A percentile compares a stretch with the other conserved stretches of the same genome.
These are phyloP conservation scores for Jamesozyma lodderae DNA, from an alignment of 805 yeast species.

Conservation along the genomic window DNA sequence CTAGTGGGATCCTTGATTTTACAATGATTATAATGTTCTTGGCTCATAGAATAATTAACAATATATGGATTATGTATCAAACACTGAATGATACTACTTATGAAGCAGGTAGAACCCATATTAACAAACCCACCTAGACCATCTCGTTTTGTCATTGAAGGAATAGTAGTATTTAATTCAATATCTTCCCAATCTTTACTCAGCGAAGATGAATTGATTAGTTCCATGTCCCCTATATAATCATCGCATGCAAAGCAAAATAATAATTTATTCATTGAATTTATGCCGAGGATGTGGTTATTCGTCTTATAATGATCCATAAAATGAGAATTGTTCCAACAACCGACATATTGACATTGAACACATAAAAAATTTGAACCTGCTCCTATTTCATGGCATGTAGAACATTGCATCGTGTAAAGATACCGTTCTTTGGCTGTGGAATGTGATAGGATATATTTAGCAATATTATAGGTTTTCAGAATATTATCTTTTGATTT, in stretches of 20 bases:
- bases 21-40: conserved; percentile 25
- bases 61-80: conserved; percentile 85
- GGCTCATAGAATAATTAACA: conserved; percentile 60
- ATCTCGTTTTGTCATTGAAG: conserved; percentile 43
- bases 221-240: conserved; percentile 50
- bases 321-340: conserved; percentile 45
- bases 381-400: conserved; percentile 24
- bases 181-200: conserved; percentile 24
- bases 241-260: conserved; percentile 75
- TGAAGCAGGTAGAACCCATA: conserved; percentile 96
- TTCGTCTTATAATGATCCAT: conserved; percentile 36
- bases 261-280: conserved; percentile 55
- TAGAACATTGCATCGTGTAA: conserved; percentile 22
- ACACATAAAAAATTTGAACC: conserved; percentile 51
- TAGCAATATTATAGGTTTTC: conserved; percentile 23
- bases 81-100: conserved; percentile 87
- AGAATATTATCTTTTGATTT: conserved; percentile 22
- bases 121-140: conserved; percentile 86
- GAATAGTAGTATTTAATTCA: conserved; percentile 14
- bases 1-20: conserved; percentile 19
- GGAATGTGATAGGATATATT: conserved; percentile 18
- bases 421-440: conserved; percentile 13
- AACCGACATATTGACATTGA: conserved; percentile 72
- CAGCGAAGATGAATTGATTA: conserved; percentile 13
- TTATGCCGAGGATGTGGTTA: conserved; percentile 57